phyloP scores from a whole-genome alignment of 768 basidiomycete genomes.

The Leccinum ochraceum region DNA sequence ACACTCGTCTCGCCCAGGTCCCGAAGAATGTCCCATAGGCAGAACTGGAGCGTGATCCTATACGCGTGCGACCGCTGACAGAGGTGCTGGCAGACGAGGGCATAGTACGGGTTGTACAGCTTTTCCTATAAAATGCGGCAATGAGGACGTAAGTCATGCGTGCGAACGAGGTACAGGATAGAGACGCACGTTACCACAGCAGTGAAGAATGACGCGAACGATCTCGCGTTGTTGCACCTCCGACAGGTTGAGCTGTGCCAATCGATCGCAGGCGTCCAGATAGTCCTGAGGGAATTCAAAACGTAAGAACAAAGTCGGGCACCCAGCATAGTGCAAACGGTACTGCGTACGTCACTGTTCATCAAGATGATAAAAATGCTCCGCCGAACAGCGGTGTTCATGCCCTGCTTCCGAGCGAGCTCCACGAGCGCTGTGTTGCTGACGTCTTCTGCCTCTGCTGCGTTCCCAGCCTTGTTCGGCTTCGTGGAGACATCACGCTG shows the following conservation, averaged over 20 bases:
- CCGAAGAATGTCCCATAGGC: conserved; percentile 94
- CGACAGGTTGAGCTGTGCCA: conserved; percentile 78
- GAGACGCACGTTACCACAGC: conserved; percentile 77
- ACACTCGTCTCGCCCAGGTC: conserved; percentile 84
- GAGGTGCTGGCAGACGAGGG: conserved; percentile 83
- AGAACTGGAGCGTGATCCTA: conserved; percentile 92
- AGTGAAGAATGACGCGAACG: conserved; percentile 86
- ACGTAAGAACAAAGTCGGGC: neutral
- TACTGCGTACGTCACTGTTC: conserved; percentile 81
- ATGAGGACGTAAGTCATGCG: neutral
- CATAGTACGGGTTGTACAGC: conserved; percentile 93
- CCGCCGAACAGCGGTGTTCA: conserved; percentile 96
- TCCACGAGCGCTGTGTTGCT: conserved; percentile 54
- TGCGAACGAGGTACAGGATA: neutral
- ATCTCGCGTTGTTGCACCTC: conserved; percentile 96
- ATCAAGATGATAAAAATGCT: conserved; percentile 93
- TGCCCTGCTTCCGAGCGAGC: conserved; percentile 92
- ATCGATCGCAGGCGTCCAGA: conserved; percentile 91
- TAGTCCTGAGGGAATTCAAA: conserved; percentile 68
- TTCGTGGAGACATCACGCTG: conserved; percentile 37
- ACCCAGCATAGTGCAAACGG: neutral
- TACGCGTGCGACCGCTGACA: conserved; percentile 78
- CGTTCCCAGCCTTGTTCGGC: conserved; percentile 26
- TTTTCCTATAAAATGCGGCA: conserved; percentile 56
- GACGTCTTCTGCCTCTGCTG: conserved; percentile 32